Evolutionary conservation across 495 filamentous ascomycete genomes (phyloP).

Genomic region (Diplogelasinospora grovesii): DNA sequence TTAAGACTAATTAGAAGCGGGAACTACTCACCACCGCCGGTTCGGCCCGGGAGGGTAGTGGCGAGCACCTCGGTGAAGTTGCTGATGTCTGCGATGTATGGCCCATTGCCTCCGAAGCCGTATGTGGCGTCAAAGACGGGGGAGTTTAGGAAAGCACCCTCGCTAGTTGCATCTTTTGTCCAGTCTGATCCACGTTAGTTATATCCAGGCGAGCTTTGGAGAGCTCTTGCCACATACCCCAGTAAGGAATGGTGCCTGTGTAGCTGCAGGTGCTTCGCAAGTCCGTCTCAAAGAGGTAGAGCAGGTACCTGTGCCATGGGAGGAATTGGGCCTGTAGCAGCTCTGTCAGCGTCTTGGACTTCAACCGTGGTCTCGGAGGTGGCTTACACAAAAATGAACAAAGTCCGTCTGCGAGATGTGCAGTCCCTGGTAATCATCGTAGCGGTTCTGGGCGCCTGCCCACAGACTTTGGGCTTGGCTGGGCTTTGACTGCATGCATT

Average conservation of each 20-base stretch:
- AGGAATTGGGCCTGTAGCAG: conserved; percentile 52
- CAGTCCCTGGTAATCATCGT: conserved; percentile 45
- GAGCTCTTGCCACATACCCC: neutral
- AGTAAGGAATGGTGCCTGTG: conserved; percentile 32
- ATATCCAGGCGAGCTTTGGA: too few species aligned
- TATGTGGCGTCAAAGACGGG: conserved; percentile 17
- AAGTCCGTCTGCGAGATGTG: conserved; percentile 43
- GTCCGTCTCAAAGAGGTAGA: conserved; percentile 55
- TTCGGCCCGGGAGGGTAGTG: neutral
- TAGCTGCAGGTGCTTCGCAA: conserved; percentile 61
- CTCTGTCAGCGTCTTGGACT: neutral
- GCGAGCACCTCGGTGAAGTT: neutral
- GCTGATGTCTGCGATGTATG: neutral
- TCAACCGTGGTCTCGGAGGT: too few species aligned
- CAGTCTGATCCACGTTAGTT: neutral
- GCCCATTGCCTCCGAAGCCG: conserved; percentile 30
- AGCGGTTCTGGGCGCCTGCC: conserved; percentile 37
- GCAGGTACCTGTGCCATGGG: conserved; percentile 59
- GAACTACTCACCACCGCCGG: conserved; percentile 54
- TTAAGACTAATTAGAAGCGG: too few species aligned
- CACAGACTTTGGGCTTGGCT: conserved; percentile 16
- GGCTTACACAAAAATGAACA: conserved; percentile 10
- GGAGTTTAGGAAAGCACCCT: neutral
- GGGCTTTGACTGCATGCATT: conserved; percentile 36
- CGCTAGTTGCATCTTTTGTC: conserved; percentile 25